Evolutionary conservation across 2,329 filamentous ascomycete genomes (phyloP).

Genomic region (Clarireedia sp.): DNA sequence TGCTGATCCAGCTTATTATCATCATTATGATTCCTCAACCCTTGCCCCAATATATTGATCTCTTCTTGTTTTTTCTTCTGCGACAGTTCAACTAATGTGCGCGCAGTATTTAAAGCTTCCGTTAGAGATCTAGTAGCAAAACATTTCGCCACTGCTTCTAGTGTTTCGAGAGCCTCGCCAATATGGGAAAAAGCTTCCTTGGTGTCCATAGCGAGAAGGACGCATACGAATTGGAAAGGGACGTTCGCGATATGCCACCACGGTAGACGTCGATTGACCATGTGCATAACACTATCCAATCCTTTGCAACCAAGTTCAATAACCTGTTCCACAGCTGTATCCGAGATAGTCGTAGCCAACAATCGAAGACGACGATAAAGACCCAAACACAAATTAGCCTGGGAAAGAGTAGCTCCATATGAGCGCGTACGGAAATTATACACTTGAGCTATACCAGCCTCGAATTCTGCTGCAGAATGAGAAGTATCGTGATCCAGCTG

Average conservation of each 20-base stretch:
- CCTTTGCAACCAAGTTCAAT: conserved; percentile 1
- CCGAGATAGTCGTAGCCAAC: neutral
- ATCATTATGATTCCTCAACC: neutral
- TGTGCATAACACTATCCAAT: conserved; percentile 13
- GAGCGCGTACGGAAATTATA: neutral
- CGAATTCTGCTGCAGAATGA: neutral
- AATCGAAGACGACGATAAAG: conserved; percentile 5
- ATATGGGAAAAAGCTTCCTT: conserved; percentile 16
- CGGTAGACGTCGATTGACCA: conserved; percentile 11
- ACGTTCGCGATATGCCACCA: conserved; percentile 22
- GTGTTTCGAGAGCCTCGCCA: conserved; percentile 15
- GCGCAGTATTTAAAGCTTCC: conserved; percentile 18
- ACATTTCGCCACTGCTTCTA: conserved; percentile 13
- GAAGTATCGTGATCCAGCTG: conserved; percentile 1
- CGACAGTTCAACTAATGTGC: conserved; percentile 17
- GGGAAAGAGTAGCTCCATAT: conserved; percentile 2
- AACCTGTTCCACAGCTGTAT: neutral
- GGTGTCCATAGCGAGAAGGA: conserved; percentile 17
- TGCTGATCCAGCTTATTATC: neutral
- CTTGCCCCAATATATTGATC: neutral
- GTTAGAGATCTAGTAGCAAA: conserved; percentile 15
- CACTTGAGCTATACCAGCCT: neutral
- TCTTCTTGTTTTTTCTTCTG: conserved; percentile 15
- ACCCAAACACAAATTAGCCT: conserved; percentile 1
- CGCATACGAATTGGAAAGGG: conserved; percentile 19